A percentile compares a stretch with the other conserved stretches of the same genome.
These are phyloP conservation scores for Besnoitia besnoiti DNA, from an alignment of 169 alveolate species.

Conservation along the genomic window DNA sequence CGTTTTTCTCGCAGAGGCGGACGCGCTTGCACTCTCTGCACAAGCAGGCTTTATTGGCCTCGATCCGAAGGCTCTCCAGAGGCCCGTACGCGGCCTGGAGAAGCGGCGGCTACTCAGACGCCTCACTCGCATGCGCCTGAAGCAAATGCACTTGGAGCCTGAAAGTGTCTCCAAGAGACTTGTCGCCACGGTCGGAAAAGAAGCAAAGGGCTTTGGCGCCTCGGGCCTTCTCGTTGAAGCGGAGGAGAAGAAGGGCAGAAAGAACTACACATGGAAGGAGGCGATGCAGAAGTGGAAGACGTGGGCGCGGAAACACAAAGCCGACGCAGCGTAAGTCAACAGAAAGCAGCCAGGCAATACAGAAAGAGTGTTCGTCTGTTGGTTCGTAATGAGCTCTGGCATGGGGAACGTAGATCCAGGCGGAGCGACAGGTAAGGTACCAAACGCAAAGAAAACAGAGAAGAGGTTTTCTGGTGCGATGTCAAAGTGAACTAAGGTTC, in stretches of 20 bases:
- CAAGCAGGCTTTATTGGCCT: constrained; percentile 36
- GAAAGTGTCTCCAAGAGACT: neutral
- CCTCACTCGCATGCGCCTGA: constrained; percentile 29
- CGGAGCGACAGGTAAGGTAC: neutral
- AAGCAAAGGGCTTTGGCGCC: neutral
- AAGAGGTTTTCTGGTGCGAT: neutral
- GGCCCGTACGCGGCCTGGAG: constrained; percentile 31
- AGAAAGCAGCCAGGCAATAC: neutral
- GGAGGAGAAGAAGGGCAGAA: neutral
- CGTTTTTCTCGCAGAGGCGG: neutral
- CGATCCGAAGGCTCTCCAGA: neutral
- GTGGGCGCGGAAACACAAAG: constrained; percentile 31
- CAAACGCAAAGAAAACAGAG: neutral
- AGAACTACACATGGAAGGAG: constrained; percentile 8
- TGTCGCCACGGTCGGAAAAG: constrained; percentile 13
- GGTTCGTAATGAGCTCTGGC: too few relatives aligned
- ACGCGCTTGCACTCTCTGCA: neutral
- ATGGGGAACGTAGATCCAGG: neutral
- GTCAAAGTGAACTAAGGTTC: neutral
- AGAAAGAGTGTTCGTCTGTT: neutral
- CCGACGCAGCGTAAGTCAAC: constrained; percentile 10
- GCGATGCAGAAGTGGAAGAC: constrained; percentile 33
- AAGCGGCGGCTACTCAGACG: neutral
- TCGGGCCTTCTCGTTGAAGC: neutral
- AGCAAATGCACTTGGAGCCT: neutral